These are phyloP conservation scores for Cotoneaster glaucophyllus DNA, from an alignment of 306 rosid species.

Conservation along the genomic window DNA sequence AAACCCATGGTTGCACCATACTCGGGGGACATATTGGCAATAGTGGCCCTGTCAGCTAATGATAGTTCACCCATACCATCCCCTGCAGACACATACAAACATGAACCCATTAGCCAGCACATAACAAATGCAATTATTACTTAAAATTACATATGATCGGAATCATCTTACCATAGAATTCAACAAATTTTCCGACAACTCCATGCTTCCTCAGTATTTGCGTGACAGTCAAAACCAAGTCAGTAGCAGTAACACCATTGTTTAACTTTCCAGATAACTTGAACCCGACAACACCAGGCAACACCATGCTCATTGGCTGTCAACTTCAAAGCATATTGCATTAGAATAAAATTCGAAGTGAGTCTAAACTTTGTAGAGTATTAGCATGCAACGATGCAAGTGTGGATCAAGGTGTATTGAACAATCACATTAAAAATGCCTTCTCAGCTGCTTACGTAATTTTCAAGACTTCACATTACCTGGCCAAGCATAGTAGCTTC, in stretches of 20 bases:
- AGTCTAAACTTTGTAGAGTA: not conserved
- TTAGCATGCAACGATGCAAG: conserved; percentile 15
- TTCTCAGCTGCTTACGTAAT: not conserved
- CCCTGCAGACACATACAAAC: conserved; percentile 48
- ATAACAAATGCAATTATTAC: not conserved
- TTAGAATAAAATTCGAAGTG: conserved; percentile 13
- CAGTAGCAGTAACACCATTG: conserved; percentile 88
- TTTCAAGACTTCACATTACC: conserved; percentile 38
- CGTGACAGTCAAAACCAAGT: conserved; percentile 87
- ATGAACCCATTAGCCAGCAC: not conserved
- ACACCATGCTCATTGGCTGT: conserved; percentile 97
- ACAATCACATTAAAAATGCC: not conserved
- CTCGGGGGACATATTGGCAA: conserved; percentile 98
- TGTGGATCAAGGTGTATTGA: not conserved
- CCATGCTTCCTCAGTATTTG: conserved; percentile 93
- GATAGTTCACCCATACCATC: conserved; percentile 88
- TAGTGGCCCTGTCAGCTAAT: conserved; percentile 95
- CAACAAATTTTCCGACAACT: conserved; percentile 94
- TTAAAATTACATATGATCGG: not conserved
- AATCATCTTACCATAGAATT: conserved; percentile 65
- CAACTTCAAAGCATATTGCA: conserved; percentile 23
- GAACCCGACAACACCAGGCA: conserved; percentile 96
- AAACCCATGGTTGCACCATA: conserved; percentile 99
- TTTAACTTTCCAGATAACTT: conserved; percentile 72
- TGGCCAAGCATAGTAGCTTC: conserved; percentile 97